Conservation (phyloP, 2,329 filamentous ascomycete genomes). For the Penicillium sp. region DNA sequence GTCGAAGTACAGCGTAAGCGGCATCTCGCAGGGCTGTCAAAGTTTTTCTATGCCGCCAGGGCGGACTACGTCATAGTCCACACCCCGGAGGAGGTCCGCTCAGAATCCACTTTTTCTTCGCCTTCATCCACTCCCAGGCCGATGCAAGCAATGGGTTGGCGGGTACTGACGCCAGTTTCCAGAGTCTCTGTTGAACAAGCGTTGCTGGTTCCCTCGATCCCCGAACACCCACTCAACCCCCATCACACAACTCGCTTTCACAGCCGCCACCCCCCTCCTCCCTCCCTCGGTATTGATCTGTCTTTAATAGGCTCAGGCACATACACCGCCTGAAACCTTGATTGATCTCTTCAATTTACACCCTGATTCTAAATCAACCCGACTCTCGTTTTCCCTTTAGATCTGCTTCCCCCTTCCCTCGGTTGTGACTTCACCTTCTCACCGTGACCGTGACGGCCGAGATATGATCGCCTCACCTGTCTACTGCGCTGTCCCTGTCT, state of each 20-base stretch:
- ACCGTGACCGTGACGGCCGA: conserved; percentile 27
- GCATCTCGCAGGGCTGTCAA: neutral
- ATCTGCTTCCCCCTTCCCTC: conserved; percentile 2
- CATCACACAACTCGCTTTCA: neutral
- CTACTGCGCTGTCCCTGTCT: conserved; percentile 30
- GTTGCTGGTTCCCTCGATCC: conserved; percentile 12
- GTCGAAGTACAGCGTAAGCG: neutral
- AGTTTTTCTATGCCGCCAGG: conserved; percentile 13
- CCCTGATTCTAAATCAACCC: conserved; percentile 12
- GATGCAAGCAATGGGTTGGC: conserved; percentile 23
- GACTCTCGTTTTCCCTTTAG: conserved; percentile 1
- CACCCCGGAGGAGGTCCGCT: conserved; percentile 24
- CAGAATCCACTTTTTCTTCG: conserved; percentile 18
- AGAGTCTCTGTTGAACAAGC: conserved; percentile 3
- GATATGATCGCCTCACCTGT: conserved; percentile 32
- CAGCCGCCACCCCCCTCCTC: neutral
- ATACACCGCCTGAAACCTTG: conserved; percentile 18
- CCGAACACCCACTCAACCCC: conserved; percentile 5
- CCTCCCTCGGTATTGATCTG: neutral
- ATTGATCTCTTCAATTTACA: conserved; percentile 10
- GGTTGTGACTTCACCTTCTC: conserved; percentile 2
- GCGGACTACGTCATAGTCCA: conserved; percentile 32
- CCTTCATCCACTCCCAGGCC: conserved; percentile 20
- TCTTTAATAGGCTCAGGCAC: neutral
- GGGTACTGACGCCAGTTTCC: conserved; percentile 23